Base-by-base conservation (phyloP, 257 asterid genomes). In the Asclepias syriaca region DNA sequence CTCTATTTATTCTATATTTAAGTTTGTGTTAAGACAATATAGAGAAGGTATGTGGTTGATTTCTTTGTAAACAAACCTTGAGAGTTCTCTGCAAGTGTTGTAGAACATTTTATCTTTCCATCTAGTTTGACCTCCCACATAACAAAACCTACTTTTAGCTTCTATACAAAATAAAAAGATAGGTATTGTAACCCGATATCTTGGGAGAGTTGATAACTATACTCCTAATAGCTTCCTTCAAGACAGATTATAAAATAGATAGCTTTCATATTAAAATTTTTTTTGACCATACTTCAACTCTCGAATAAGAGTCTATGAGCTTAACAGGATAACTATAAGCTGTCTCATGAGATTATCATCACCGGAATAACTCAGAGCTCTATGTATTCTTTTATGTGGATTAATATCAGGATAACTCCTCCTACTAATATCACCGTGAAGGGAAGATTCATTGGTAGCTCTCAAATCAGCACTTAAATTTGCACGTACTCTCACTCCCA, bases 71-170 rank as follows among this genome's bases (percentile, higher is more conserved):
- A 24, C 27, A 24, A 24, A 24, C 27, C 90, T 96, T 93, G 96
- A 81, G 96, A 89, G 75, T 88, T 91, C 71, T 88, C 95, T 54
- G 88, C 72, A 80, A 89, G 82, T 76, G 96, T 86, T 27, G 98
- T 97, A 0, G 98, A 88, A 80, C 98, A 88, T 81, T 93, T 96
- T 72, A 89, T 83, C 67, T 96, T 82, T 60, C 96, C 98, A 64
- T 84, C 86, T 72, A 93, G 85, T 84, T 78, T 84, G 75, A 82
- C 83, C 86, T 85, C 94, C 98, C 98, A 93, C 29, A 65, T 69
- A 73, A 88, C 84, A 75, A 77, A 68, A 24, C 72, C 98, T 97
- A 79, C 98, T 89, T 83, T 72, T 84, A 68, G 87, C 96, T 77
- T 91, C 83, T 18, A 89, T 65, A 72, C 96, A 87, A 69, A 68